Evolutionary conservation across 2,329 filamentous ascomycete species (phyloP).

Genomic region (Ceratocystis lukuohia): DNA sequence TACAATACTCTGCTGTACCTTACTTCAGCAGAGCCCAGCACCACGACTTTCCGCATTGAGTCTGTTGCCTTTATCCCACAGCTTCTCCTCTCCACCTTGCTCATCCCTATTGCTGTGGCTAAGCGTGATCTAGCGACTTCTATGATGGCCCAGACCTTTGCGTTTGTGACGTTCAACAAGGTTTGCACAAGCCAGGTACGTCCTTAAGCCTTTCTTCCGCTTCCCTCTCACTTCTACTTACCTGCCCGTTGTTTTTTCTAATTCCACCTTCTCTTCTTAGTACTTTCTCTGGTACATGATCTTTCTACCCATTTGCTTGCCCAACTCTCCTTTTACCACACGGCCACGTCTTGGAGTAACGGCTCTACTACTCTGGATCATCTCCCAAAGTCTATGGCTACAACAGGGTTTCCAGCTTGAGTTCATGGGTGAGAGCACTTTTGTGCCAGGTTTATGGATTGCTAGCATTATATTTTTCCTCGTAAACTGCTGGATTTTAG

Average conservation of each 20-base stretch:
- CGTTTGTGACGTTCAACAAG: conserved; percentile 97
- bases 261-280: conserved; percentile 32
- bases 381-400: conserved; percentile 61
- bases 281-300: conserved; percentile 99
- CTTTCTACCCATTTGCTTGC: conserved; percentile 82
- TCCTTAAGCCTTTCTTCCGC: conserved; percentile 9
- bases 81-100: conserved; percentile 60
- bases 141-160: conserved; percentile 91
- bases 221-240: neutral
- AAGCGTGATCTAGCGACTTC: conserved; percentile 69
- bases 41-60: conserved; percentile 43
- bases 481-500: conserved; percentile 77
- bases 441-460: conserved; percentile 70
- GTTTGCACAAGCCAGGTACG: conserved; percentile 92
- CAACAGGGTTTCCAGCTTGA: conserved; percentile 64
- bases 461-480: conserved; percentile 67
- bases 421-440: conserved; percentile 69
- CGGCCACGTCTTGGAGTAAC: conserved; percentile 46
- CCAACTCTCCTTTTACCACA: conserved; percentile 57
- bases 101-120: conserved; percentile 62
- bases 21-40: conserved; percentile 48
- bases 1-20: conserved; percentile 90
- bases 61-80: conserved; percentile 83
- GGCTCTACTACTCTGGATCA: conserved; percentile 60
- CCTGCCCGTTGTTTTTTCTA: neutral